Percentiles rank a stretch among this genome's conserved stretches.
These are phyloP conservation scores for Luffa acutangula DNA, from an alignment of 306 rosid genomes.

Conservation along the genomic window DNA sequence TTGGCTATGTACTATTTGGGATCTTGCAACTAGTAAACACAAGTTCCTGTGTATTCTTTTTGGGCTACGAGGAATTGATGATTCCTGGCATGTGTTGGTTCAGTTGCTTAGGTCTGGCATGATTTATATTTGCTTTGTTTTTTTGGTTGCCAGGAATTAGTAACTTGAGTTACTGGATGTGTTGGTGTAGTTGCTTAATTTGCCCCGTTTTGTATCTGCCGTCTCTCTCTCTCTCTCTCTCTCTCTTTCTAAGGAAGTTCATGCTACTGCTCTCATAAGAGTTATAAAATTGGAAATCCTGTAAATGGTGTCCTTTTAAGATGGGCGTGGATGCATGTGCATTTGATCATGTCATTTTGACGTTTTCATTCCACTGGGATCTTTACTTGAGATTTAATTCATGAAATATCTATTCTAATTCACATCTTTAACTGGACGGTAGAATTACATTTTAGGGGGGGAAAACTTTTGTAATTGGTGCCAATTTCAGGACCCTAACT, in stretches of 20 bases:
- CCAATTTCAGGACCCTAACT: neutral
- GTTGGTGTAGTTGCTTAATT: neutral
- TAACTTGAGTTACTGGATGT: neutral
- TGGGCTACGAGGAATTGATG: neutral
- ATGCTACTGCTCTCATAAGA: neutral
- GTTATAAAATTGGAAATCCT: neutral
- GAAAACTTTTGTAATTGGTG: neutral
- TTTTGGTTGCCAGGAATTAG: neutral
- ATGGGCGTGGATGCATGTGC: neutral
- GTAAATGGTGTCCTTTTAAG: neutral
- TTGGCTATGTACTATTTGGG: neutral
- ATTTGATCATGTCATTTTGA: neutral
- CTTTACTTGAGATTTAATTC: neutral
- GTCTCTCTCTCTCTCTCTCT: neutral
- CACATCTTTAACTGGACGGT: neutral
- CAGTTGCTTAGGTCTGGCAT: neutral
- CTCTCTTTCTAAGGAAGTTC: neutral
- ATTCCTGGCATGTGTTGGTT: neutral
- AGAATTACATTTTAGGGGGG: neutral
- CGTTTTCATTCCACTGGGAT: neutral
- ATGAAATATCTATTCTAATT: neutral
- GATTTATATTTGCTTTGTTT: neutral
- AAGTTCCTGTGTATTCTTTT: no score
- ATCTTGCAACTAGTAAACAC: neutral
- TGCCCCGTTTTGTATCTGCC: neutral